Percentiles rank a stretch among this genome's conserved stretches.
Evolutionary conservation across 2,329 filamentous ascomycete genomes (phyloP).

Genomic region (Hypoxylon sp.): DNA sequence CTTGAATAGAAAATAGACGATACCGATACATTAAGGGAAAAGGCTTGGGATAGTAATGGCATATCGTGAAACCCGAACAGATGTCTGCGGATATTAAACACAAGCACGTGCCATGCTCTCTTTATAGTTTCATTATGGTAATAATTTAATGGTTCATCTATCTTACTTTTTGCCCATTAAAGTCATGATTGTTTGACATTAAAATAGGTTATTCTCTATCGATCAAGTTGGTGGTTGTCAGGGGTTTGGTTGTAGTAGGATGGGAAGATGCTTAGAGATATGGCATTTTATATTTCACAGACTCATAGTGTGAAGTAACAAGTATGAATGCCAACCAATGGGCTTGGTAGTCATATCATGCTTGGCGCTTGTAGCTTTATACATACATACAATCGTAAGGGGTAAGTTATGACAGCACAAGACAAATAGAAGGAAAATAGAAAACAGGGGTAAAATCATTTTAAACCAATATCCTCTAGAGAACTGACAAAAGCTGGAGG

Average conservation of each 20-base stretch:
- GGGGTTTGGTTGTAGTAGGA: not conserved
- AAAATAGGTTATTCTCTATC: not conserved
- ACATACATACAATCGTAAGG: not conserved
- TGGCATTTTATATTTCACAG: not conserved
- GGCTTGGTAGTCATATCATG: no score
- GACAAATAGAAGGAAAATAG: not conserved
- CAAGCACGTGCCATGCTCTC: no score
- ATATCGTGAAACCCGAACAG: no score
- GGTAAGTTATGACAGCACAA: constrained; percentile 2
- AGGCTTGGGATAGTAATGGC: no score
- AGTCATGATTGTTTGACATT: not conserved
- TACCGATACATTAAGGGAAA: not conserved
- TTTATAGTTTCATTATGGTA: not conserved
- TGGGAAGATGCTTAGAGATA: not conserved
- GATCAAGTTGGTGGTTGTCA: not conserved
- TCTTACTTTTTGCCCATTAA: not conserved
- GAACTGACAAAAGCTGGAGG: constrained; percentile 1
- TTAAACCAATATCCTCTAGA: not conserved
- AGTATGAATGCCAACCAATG: no score
- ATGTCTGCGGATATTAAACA: no score
- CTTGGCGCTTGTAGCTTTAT: no score
- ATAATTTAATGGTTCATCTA: not conserved
- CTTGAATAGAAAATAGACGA: not conserved
- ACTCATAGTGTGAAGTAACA: no score
- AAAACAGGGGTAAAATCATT: not conserved